Percentiles rank a stretch among this genome's conserved stretches.
Evolutionary conservation across 306 rosid genomes (phyloP).

Genomic region (Quercus berberidifolia): DNA sequence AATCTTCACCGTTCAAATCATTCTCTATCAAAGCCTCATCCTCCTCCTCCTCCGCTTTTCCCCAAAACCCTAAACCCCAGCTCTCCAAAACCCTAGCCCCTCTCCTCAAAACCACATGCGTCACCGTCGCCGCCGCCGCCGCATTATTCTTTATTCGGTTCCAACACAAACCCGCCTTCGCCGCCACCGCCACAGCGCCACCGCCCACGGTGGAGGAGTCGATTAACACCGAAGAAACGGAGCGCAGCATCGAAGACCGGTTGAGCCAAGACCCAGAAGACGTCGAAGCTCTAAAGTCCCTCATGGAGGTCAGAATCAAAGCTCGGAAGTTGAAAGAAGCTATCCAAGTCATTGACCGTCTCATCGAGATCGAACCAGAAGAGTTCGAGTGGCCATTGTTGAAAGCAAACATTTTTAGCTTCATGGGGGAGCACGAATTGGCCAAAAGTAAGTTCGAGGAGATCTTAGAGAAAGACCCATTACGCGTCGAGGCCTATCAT

Average conservation of each 20-base stretch:
- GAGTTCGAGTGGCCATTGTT: conserved; percentile 63
- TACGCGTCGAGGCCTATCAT: conserved; percentile 62
- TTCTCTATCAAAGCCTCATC: conserved; percentile 37
- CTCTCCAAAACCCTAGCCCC: conserved; percentile 38
- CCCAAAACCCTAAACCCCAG: conserved; percentile 30
- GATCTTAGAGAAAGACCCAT: conserved; percentile 51
- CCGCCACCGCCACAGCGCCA: conserved; percentile 28
- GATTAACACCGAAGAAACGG: conserved; percentile 33
- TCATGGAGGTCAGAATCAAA: conserved; percentile 48
- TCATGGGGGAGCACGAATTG: conserved; percentile 36
- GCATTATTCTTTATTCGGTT: conserved; percentile 52
- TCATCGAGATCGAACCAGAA: conserved; percentile 59
- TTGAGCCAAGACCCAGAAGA: conserved; percentile 43
- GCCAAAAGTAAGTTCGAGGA: conserved; percentile 56
- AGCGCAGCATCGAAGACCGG: conserved; percentile 38
- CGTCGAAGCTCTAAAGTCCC: conserved; percentile 46
- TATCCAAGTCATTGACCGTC: conserved; percentile 43
- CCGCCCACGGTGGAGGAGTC: conserved; percentile 35
- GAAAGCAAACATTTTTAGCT: conserved; percentile 62
- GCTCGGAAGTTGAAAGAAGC: conserved; percentile 55
- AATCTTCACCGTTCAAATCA: conserved; percentile 26
- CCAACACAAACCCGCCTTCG: conserved; percentile 36
- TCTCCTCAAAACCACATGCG: conserved; percentile 44
- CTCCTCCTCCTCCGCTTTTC: conserved; percentile 19
- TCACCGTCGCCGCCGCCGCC: conserved; percentile 48